Evolutionary conservation across 2,329 filamentous ascomycete genomes (phyloP), one percentile per base, ranked within the genome.

Genomic region (Fusarium sororula): DNA sequence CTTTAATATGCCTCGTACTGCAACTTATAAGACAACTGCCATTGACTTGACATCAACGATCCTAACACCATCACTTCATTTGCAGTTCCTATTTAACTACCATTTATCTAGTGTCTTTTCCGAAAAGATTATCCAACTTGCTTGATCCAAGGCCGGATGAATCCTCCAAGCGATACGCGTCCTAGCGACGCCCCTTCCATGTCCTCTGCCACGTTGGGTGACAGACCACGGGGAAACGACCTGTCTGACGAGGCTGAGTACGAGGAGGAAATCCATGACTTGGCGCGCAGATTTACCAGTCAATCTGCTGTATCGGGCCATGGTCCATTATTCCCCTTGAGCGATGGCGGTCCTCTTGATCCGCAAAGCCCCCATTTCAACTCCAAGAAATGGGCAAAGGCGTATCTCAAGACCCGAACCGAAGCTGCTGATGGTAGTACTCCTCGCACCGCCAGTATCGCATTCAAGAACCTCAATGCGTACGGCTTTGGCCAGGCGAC

Each of bases 401-500:
- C 84, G 22, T 81, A 79, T 12, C 78, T 78, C 58, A 55, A 77
- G 17, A 69, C 72, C 3, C 67, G 79, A 2, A 70, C 51, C 4
- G 56, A 76, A 9, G 63, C 62, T 1, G 70, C 72, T 63, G 86
- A 87, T 66, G 90, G 87, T 39, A 84, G 84, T 71, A 80, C 82
- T 17, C 88, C 88, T 76, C 87, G 90, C 70, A 88, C 87, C 13
- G 86, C 88, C 0, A 91, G 91, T 22, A 84, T 93, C n/a, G 85
- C 86, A 24, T 93, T 91, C 81, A 86, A 87, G 78, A 87, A 92
- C 75, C 83, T 93, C 51, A 91, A 87, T 70, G 89, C 92, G 4
- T 89, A 89, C 75, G 90, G 91, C 15, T 93, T 87, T 75, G 90
- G 90, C 20, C 87, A 86, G 42, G 84, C 88, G 0, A 92, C 90